Base-by-base conservation (phyloP, 1,139 yeast genomes). In the Lodderomyces metapsilosis region DNA sequence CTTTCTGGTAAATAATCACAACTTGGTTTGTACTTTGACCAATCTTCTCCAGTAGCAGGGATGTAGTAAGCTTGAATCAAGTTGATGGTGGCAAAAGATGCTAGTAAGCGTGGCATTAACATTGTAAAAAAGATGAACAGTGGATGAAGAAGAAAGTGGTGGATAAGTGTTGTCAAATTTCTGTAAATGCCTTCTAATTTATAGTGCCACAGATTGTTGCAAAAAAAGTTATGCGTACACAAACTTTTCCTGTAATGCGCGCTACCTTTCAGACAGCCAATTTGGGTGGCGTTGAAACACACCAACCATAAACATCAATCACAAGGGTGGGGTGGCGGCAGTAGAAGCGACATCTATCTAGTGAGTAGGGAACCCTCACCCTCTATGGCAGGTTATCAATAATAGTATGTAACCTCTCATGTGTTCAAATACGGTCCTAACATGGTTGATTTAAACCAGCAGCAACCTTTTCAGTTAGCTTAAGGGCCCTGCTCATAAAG, bases 21-120 rank as follows among this genome's bases (percentile, higher is more conserved):
- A 5, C 53, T 52, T 2, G 71, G 71, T 43, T 51, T 58, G 40
- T 64, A 59, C 6, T 43, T 33, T 10, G 68, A 58, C 73, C 73
- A 67, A 45, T 67, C 71, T 22, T 56, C 64, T 1, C 65, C 67
- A 13, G 57, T 54, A 37, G 60, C 64, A 2, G 72, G 72, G 39
- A 58, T 54, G 40, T 62, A 66, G 34, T 49, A 44, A 32, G 36
- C 43, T 30, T 35, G 25, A 15, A 35, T 20, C 30, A 34, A 33
- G 13, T 32, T 32, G 37, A 41, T 23, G 13, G 39, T 13, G 4
- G 38, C 34, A 21, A 38, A 32, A 6, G 38, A 15, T 9, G 38
- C 31, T 34, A 41, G 16, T 18, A 40, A 36, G 16, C 36, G 41
- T 25, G 32, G 27, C 36, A 41, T 17, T 34, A 34, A 34, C 37